These are phyloP conservation scores for Maudiozyma serrabonitensis DNA, from an alignment of 805 yeast genomes.

Conservation along the genomic window DNA sequence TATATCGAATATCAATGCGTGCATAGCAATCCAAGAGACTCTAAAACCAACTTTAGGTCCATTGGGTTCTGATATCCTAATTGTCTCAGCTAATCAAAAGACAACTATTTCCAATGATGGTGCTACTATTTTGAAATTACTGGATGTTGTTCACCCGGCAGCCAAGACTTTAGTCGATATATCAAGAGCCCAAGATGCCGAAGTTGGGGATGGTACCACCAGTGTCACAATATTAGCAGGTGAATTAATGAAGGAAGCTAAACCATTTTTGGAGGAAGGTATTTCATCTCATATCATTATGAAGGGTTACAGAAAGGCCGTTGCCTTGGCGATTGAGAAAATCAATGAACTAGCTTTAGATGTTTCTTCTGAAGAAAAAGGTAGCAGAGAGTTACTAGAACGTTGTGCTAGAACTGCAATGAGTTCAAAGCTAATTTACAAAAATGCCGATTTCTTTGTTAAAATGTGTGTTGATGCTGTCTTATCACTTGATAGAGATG, in stretches of 20 bases:
- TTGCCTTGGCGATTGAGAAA: slow-evolving; percentile 61
- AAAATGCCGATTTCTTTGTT: slow-evolving; percentile 81
- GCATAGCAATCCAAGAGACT: slow-evolving; percentile 94
- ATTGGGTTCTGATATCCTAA: slow-evolving; percentile 87
- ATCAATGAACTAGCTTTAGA: slow-evolving; percentile 69
- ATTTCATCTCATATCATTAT: slow-evolving; percentile 82
- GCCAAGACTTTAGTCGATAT: slow-evolving; percentile 92
- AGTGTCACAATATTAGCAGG: slow-evolving; percentile 92
- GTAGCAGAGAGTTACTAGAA: slow-evolving; percentile 63
- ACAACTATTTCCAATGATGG: slow-evolving; percentile 98
- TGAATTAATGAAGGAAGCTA: slow-evolving; percentile 85
- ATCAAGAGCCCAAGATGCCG: slow-evolving; percentile 93
- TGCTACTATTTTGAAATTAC: slow-evolving; percentile 83
- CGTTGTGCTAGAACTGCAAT: slow-evolving; percentile 95
- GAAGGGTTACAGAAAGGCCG: slow-evolving; percentile 81
- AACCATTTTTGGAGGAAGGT: slow-evolving; percentile 89
- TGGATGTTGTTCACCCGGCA: slow-evolving; percentile 97
- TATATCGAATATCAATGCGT: slow-evolving; percentile 90
- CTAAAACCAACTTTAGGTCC: slow-evolving; percentile 94
- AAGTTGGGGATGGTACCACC: slow-evolving; percentile 98
- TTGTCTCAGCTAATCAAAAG: slow-evolving; percentile 72
- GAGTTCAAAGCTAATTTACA: slow-evolving; percentile 88
- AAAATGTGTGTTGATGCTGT: slow-evolving; percentile 97
- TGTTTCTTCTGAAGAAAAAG: slow-evolving; percentile 39
- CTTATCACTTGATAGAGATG: slow-evolving; percentile 70